A percentile compares a stretch with the other conserved stretches of the same genome.
phyloP scores from a whole-genome alignment of 176 grass and related monocot species.

The Bolboschoenus planiculmis region DNA sequence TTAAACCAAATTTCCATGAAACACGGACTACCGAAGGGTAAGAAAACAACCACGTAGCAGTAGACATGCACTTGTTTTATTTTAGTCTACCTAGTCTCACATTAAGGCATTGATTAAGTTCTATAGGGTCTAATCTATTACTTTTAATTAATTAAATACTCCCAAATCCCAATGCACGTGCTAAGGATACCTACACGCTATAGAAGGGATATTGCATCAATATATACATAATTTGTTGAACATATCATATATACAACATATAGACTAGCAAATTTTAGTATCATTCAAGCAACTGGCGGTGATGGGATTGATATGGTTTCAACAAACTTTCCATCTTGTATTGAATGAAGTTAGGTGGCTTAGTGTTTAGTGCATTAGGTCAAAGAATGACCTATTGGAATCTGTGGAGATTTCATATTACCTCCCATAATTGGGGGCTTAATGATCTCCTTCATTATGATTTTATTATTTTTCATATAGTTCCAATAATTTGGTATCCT shows the following conservation, averaged over 20 bases:
- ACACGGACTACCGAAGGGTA: background rate
- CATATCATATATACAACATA: constrained; percentile 20
- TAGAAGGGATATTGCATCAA: constrained; percentile 8
- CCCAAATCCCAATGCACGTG: constrained; percentile 22
- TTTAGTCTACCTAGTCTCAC: constrained; percentile 14
- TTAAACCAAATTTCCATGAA: constrained; percentile 2
- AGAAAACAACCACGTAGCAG: constrained; percentile 2
- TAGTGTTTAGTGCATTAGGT: constrained; percentile 25
- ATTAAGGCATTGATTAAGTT: constrained; percentile 22
- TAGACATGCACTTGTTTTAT: constrained; percentile 4
- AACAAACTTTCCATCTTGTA: constrained; percentile 1
- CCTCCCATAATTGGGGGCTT: constrained; percentile 6
- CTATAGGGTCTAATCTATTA: constrained; percentile 1
- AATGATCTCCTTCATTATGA: background rate
- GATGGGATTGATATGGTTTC: background rate
- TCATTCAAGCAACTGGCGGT: constrained; percentile 14
- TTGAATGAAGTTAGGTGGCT: constrained; percentile 27
- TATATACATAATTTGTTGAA: constrained; percentile 17
- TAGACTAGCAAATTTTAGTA: constrained; percentile 22
- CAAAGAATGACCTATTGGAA: constrained; percentile 18
- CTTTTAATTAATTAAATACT: constrained; percentile 6
- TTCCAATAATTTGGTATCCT: constrained; percentile 7
- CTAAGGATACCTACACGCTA: constrained; percentile 22
- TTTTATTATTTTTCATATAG: constrained; percentile 9
- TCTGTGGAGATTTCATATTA: constrained; percentile 1